A percentile compares a stretch with the other conserved stretches of the same genome.
phyloP scores from a whole-genome alignment of 495 filamentous ascomycete genomes.

The Elasticomyces elasticus region DNA sequence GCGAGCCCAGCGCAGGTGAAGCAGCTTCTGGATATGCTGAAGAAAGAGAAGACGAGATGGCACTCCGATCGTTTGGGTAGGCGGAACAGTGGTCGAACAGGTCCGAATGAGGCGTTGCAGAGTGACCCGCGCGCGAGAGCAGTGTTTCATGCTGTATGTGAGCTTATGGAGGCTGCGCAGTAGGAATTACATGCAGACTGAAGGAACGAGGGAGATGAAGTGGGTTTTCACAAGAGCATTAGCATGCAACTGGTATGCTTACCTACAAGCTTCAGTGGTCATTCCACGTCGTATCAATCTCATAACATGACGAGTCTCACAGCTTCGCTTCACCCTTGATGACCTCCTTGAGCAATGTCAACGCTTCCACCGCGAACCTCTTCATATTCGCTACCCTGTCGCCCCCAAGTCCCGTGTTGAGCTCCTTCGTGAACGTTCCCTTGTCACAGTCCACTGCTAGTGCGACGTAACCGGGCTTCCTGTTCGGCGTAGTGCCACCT shows the following conservation, averaged over 20 bases:
- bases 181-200: not conserved
- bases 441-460: conserved; percentile 43
- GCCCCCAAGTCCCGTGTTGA: conserved; percentile 42
- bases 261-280: not conserved
- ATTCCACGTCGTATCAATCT: not conserved
- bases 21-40: conserved; percentile 16
- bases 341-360: conserved; percentile 48
- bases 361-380: conserved; percentile 45
- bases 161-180: conserved; percentile 16
- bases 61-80: conserved; percentile 19
- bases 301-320: conserved; percentile 6
- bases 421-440: conserved; percentile 42
- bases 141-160: conserved; percentile 21
- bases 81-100: conserved; percentile 8
- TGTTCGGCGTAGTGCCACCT: conserved; percentile 45
- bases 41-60: conserved; percentile 20
- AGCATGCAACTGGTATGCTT: not conserved
- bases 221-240: not conserved
- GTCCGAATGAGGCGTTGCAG: conserved; percentile 15
- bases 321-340: conserved; percentile 42
- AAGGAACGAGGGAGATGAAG: not conserved
- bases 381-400: conserved; percentile 53
- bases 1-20: conserved; percentile 11
- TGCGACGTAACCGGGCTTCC: conserved; percentile 53
- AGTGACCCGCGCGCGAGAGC: conserved; percentile 10